These are phyloP conservation scores for Candida tetrigidarum DNA, from an alignment of 1,139 yeast species.

Conservation along the genomic window DNA sequence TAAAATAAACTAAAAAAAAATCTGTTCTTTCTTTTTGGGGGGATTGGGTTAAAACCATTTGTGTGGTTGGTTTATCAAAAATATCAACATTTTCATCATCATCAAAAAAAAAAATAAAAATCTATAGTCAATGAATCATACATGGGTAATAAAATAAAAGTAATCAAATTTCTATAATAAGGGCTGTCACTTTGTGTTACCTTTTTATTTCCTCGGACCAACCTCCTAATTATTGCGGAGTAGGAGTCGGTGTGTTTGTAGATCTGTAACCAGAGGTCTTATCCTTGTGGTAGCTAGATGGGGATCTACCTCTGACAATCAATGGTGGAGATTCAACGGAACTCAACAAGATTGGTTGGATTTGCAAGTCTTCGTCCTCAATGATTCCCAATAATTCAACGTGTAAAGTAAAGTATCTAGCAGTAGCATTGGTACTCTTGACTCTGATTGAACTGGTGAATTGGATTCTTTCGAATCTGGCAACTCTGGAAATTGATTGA, in stretches of 20 bases:
- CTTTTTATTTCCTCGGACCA: too few species aligned
- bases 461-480: slow-evolving; percentile 70
- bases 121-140: slow-evolving; percentile 2
- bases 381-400: slow-evolving; percentile 58
- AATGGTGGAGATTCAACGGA: slow-evolving; percentile 63
- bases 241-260: slow-evolving; percentile 14
- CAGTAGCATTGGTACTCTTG: slow-evolving; percentile 48
- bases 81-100: slow-evolving; percentile 3
- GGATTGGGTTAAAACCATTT: too few species aligned
- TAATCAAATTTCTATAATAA: slow-evolving; percentile 1
- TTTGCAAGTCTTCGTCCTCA: slow-evolving; percentile 43
- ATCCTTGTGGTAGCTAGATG: slow-evolving; percentile 59
- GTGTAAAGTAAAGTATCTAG: slow-evolving; percentile 54
- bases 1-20: too few species aligned
- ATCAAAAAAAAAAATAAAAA: slow-evolving; percentile 4
- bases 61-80: not conserved
- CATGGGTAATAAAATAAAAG: not conserved
- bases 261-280: slow-evolving; percentile 42
- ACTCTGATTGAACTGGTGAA: slow-evolving; percentile 64
- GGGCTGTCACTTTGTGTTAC: slow-evolving; percentile 1
- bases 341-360: slow-evolving; percentile 44
- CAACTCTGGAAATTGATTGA: slow-evolving; percentile 59
- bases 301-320: slow-evolving; percentile 70
- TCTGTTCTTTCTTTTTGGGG: not conserved
- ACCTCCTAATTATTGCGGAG: slow-evolving; percentile 7